These are phyloP conservation scores for Schizosaccharomyces japonicus DNA, from an alignment of 805 yeast species.

Conservation along the genomic window DNA sequence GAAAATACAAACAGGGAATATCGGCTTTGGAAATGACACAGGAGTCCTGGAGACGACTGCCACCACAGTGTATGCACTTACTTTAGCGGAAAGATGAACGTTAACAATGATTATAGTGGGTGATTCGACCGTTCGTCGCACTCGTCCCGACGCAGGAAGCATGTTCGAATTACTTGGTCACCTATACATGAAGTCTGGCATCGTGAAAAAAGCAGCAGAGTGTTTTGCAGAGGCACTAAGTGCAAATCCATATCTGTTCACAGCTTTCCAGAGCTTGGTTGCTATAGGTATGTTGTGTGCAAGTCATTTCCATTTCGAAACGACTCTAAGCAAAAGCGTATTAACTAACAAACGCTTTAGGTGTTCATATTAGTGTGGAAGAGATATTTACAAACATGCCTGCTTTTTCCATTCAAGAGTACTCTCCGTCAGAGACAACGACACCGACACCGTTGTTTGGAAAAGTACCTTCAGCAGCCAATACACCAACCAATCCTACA, in stretches of 20 bases:
- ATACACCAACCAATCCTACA: too few species aligned
- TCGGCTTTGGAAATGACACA: constrained; percentile 19
- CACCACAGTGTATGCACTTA: neutral
- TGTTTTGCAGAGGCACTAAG: constrained; percentile 47
- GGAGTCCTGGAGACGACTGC: constrained; percentile 4
- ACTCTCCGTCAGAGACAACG: too few species aligned
- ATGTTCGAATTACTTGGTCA: constrained; percentile 8
- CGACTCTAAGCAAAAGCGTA: too few species aligned
- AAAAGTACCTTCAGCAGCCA: too few species aligned
- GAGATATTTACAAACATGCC: too few species aligned
- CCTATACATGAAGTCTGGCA: constrained; percentile 8
- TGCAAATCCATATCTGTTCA: constrained; percentile 63
- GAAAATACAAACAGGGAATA: constrained; percentile 37
- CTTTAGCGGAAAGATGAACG: neutral
- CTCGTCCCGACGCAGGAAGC: constrained; percentile 6
- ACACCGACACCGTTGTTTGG: too few species aligned
- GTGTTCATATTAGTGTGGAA: too few species aligned
- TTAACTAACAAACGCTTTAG: too few species aligned
- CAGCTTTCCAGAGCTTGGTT: constrained; percentile 57
- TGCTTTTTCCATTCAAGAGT: too few species aligned
- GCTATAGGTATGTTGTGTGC: constrained; percentile 8
- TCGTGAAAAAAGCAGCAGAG: constrained; percentile 37
- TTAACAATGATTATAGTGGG: neutral
- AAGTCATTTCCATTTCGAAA: too few species aligned
- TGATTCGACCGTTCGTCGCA: neutral